Evolutionary conservation across 805 yeast species (phyloP).

Genomic region (Priceomyces haplophilus): DNA sequence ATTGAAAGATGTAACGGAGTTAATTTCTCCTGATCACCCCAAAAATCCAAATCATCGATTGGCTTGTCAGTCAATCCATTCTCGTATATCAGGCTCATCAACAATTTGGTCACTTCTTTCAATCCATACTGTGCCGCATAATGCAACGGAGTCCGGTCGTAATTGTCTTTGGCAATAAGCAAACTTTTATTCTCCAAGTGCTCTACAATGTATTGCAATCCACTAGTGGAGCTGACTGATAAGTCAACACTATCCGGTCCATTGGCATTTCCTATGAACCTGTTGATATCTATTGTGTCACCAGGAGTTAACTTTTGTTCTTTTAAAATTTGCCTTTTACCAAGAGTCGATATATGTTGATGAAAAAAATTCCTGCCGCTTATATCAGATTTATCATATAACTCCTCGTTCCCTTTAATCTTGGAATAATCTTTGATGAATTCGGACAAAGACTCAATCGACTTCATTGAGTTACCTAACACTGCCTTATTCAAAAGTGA

Average conservation of each 20-base stretch:
- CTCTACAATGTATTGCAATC: slow-evolving; percentile 57
- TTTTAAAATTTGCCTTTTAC: slow-evolving; percentile 51
- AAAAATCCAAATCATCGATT: slow-evolving; percentile 52
- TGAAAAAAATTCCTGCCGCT: slow-evolving; percentile 84
- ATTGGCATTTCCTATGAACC: slow-evolving; percentile 44
- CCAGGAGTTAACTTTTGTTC: slow-evolving; percentile 39
- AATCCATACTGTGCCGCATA: slow-evolving; percentile 87
- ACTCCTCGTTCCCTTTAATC: slow-evolving; percentile 14
- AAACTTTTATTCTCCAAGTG: slow-evolving; percentile 32
- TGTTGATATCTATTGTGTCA: slow-evolving; percentile 41
- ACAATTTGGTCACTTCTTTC: slow-evolving; percentile 53
- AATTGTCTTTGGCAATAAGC: slow-evolving; percentile 67
- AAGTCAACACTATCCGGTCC: slow-evolving; percentile 53
- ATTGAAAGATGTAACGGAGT: slow-evolving; percentile 85
- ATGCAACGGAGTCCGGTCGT: slow-evolving; percentile 82
- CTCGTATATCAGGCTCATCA: slow-evolving; percentile 52
- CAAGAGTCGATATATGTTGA: slow-evolving; percentile 74
- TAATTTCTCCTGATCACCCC: slow-evolving; percentile 78
- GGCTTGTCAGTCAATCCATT: slow-evolving; percentile 61
- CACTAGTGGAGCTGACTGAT: slow-evolving; percentile 47
- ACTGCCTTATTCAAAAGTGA: slow-evolving; percentile 67
- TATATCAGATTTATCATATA: slow-evolving; percentile 63
- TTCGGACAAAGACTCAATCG: slow-evolving; percentile 56
- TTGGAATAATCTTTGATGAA: slow-evolving; percentile 46
- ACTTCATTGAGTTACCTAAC: slow-evolving; percentile 47